Evolutionary conservation across 2,329 filamentous ascomycete species (phyloP).

Genomic region (Cladosporium cucumerinum): DNA sequence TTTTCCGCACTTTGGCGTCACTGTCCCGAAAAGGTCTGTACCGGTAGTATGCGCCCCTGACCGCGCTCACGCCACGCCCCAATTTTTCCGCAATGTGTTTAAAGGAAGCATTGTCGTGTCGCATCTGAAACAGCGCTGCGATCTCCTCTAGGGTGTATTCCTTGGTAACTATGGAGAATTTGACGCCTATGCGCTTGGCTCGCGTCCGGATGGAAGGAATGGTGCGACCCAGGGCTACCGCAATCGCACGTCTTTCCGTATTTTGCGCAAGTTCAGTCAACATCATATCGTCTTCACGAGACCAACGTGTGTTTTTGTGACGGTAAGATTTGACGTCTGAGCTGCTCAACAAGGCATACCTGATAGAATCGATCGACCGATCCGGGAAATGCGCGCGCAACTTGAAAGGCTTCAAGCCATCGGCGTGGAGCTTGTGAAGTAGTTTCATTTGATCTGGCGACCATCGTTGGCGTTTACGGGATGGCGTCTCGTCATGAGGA

Average conservation of each 20-base stretch:
- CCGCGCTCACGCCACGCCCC: neutral
- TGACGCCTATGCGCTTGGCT: neutral
- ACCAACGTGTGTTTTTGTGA: neutral
- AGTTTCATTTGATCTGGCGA: neutral
- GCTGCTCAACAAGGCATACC: neutral
- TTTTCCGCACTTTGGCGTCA: neutral
- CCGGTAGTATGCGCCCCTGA: neutral
- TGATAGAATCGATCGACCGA: neutral
- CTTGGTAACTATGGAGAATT: fast-evolving
- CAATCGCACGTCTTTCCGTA: neutral
- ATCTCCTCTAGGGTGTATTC: neutral
- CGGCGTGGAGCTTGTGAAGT: neutral
- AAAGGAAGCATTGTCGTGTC: neutral
- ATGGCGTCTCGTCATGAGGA: neutral
- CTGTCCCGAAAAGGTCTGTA: neutral
- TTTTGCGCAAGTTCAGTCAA: neutral
- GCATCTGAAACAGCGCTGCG: neutral
- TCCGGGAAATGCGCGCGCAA: neutral
- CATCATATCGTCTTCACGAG: neutral
- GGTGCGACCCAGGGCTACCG: neutral
- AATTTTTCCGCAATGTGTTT: neutral
- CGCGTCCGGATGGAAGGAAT: neutral
- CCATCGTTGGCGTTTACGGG: neutral
- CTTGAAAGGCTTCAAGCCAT: neutral
- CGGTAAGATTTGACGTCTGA: neutral